Conservation (phyloP, 2,329 filamentous ascomycete species). For the Dothideomycetidae sp. region DNA sequence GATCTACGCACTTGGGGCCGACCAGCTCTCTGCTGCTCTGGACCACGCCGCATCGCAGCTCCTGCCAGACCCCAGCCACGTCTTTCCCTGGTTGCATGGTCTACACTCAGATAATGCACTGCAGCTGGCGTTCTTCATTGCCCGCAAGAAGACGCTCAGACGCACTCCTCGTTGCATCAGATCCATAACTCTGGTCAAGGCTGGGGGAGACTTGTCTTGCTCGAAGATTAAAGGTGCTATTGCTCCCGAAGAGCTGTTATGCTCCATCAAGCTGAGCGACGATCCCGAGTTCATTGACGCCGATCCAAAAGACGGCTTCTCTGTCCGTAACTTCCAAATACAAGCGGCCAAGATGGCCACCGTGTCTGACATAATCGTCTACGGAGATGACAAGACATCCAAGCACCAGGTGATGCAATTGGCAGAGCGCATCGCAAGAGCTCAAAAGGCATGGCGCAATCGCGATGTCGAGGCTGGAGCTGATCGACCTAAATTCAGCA, state of each 20-base stretch:
- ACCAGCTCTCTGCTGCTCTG: slow-evolving; percentile 55
- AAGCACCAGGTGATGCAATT: slow-evolving; percentile 51
- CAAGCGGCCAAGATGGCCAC: slow-evolving; percentile 78
- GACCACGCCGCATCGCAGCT: slow-evolving; percentile 65
- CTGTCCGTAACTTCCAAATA: slow-evolving; percentile 93
- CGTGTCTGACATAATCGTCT: slow-evolving; percentile 84
- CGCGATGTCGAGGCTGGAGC: slow-evolving; percentile 30
- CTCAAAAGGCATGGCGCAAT: slow-evolving; percentile 62
- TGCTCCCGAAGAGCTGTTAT: slow-evolving; percentile 64
- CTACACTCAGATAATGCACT: slow-evolving; percentile 78
- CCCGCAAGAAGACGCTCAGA: slow-evolving; percentile 55
- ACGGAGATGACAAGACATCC: slow-evolving; percentile 55
- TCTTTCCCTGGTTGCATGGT: slow-evolving; percentile 95
- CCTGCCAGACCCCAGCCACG: slow-evolving; percentile 66
- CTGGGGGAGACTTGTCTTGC: slow-evolving; percentile 60
- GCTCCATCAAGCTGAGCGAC: slow-evolving; percentile 29
- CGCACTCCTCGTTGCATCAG: slow-evolving; percentile 64
- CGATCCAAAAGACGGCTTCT: slow-evolving; percentile 83
- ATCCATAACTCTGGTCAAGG: slow-evolving; percentile 74
- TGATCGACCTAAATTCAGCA: slow-evolving; percentile 49
- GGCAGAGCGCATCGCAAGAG: slow-evolving; percentile 51
- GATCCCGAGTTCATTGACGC: slow-evolving; percentile 57
- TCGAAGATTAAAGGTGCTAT: slow-evolving; percentile 79
- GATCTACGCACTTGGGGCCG: slow-evolving; percentile 60
- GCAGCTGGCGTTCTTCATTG: slow-evolving; percentile 79